Conservation (phyloP, 371 early-diverging fungal genomes). For the Gilbertella persicaria region DNA sequence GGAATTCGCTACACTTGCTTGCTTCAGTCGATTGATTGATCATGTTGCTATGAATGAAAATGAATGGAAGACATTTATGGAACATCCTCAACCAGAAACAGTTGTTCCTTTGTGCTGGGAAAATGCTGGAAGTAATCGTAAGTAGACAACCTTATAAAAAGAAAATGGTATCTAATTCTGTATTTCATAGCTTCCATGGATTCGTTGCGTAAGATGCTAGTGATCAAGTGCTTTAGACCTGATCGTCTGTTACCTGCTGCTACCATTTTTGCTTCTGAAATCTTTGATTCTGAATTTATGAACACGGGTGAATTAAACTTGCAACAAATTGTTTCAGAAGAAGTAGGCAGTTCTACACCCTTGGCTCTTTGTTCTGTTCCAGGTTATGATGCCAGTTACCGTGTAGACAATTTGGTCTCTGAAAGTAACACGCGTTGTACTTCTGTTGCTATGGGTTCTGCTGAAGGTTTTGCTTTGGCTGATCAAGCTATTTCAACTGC, state of each 20-base stretch:
- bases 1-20: constrained; percentile 54
- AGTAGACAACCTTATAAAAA: constrained; percentile 14
- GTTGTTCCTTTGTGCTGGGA: constrained; percentile 73
- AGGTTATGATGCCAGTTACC: constrained; percentile 95
- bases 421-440: constrained; percentile 64
- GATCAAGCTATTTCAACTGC: constrained; percentile 89
- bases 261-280: constrained; percentile 72
- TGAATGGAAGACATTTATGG: constrained; percentile 66
- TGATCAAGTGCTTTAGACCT: constrained; percentile 88
- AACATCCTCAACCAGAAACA: constrained; percentile 56
- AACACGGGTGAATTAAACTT: constrained; percentile 71
- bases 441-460: constrained; percentile 97
- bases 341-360: constrained; percentile 77
- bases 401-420: constrained; percentile 89
- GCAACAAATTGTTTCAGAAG: constrained; percentile 70
- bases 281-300: constrained; percentile 70
- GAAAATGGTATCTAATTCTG: neutral
- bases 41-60: constrained; percentile 53
- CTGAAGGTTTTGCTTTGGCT: constrained; percentile 91
- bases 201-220: constrained; percentile 72
- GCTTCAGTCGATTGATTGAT: constrained; percentile 57
- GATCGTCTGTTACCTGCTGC: constrained; percentile 84
- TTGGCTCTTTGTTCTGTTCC: constrained; percentile 92
- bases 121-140: constrained; percentile 49
- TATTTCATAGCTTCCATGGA: constrained; percentile 31